Evolutionary conservation across 352 stramenopile genomes (phyloP).

Genomic region (Phytophthora cryptogea): DNA sequence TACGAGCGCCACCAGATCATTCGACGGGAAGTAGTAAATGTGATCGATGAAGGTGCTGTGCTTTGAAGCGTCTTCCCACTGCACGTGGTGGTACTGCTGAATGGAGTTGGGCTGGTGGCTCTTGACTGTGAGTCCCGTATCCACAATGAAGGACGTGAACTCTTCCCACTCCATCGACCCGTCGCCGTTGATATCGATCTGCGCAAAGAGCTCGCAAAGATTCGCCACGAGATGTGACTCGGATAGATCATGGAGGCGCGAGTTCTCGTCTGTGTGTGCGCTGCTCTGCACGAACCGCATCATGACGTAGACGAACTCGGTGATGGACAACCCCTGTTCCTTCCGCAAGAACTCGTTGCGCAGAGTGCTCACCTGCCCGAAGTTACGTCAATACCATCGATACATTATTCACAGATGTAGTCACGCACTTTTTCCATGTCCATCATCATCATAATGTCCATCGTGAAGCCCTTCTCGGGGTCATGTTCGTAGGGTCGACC

Average conservation of each 20-base stretch:
- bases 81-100: constrained; percentile 78
- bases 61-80: constrained; percentile 85
- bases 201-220: constrained; percentile 88
- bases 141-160: constrained; percentile 92
- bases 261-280: constrained; percentile 59
- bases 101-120: constrained; percentile 89
- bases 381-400: constrained; percentile 3
- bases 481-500: constrained; percentile 70
- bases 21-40: constrained; percentile 84
- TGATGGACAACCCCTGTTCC: constrained; percentile 74
- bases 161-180: constrained; percentile 93
- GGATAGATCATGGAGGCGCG: constrained; percentile 60
- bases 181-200: constrained; percentile 93
- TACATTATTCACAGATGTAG: too few species aligned
- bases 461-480: constrained; percentile 85
- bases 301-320: constrained; percentile 91
- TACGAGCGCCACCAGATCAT: constrained; percentile 69
- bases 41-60: constrained; percentile 86
- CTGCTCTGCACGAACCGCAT: constrained; percentile 73
- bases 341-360: constrained; percentile 87
- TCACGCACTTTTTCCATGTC: constrained; percentile 79
- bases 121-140: constrained; percentile 82
- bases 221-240: constrained; percentile 86
- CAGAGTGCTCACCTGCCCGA: constrained; percentile 70
- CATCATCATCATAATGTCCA: constrained; percentile 94